These are phyloP conservation scores for Sindora glabra DNA, from an alignment of 306 rosid genomes.

Conservation along the genomic window DNA sequence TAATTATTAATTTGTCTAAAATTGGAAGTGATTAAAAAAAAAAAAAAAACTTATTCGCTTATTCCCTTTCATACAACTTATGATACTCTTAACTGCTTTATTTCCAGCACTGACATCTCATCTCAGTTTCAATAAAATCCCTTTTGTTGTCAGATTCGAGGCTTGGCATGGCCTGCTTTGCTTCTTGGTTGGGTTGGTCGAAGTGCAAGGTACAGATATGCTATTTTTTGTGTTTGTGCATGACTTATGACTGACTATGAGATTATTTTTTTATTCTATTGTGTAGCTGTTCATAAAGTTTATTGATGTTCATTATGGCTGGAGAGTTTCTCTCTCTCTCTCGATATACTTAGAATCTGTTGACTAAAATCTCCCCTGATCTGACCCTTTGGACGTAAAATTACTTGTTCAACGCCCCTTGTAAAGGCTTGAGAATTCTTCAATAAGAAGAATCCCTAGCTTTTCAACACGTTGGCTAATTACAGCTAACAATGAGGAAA, in stretches of 20 bases:
- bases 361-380: not conserved
- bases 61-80: not conserved
- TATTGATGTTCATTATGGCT: constrained; percentile 4
- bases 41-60: too few relatives aligned
- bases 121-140: not conserved
- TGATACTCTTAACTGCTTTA: not conserved
- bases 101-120: constrained; percentile 1
- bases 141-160: constrained; percentile 44
- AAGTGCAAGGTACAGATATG: constrained; percentile 50
- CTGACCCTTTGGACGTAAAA: not conserved
- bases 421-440: not conserved
- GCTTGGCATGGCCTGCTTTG: constrained; percentile 67
- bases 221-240: constrained; percentile 9
- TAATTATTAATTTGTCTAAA: not conserved
- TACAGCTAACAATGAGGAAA: too few relatives aligned
- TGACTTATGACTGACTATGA: too few relatives aligned
- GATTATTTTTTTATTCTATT: not conserved
- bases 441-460: too few relatives aligned
- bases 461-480: too few relatives aligned
- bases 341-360: not conserved
- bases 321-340: not conserved
- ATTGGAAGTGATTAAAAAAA: not conserved
- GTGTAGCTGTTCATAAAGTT: not conserved
- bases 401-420: not conserved
- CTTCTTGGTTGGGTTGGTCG: constrained; percentile 64